A percentile compares a stretch with the other conserved stretches of the same genome.
phyloP scores from a whole-genome alignment of 106 monocot species.

The Allium cepa region DNA sequence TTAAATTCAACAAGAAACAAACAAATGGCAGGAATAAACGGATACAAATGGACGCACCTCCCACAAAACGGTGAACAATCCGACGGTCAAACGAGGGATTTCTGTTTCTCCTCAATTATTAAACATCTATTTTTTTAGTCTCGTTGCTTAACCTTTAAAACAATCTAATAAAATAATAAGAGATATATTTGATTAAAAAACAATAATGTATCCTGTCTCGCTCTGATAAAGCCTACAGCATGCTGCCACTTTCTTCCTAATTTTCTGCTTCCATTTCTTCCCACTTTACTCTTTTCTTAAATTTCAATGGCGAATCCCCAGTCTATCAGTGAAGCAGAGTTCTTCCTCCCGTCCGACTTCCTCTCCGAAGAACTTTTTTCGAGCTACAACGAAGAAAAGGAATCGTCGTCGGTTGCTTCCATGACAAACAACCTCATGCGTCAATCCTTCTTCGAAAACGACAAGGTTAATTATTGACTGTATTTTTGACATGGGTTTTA shows the following conservation, averaged over 20 bases:
- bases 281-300: neutral
- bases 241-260: slow-evolving; percentile 1
- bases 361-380: slow-evolving; percentile 38
- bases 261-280: slow-evolving; percentile 7
- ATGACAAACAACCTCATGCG: slow-evolving; percentile 40
- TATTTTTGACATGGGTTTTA: neutral
- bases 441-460: slow-evolving; percentile 25
- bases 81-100: neutral
- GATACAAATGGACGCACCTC: neutral
- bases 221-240: neutral
- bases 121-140: neutral
- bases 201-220: neutral
- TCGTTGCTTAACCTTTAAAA: too few relatives aligned
- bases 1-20: too few relatives aligned
- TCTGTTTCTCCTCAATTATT: too few relatives aligned
- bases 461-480: slow-evolving; percentile 8
- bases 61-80: neutral
- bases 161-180: neutral
- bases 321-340: slow-evolving; percentile 6
- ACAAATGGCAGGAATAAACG: too few relatives aligned
- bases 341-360: slow-evolving; percentile 48
- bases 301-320: neutral
- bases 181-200: neutral
- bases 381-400: slow-evolving; percentile 2
- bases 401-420: slow-evolving; percentile 19